phyloP scores from a whole-genome alignment of 768 basidiomycete genomes.

The Tricholoma furcatifolium region DNA sequence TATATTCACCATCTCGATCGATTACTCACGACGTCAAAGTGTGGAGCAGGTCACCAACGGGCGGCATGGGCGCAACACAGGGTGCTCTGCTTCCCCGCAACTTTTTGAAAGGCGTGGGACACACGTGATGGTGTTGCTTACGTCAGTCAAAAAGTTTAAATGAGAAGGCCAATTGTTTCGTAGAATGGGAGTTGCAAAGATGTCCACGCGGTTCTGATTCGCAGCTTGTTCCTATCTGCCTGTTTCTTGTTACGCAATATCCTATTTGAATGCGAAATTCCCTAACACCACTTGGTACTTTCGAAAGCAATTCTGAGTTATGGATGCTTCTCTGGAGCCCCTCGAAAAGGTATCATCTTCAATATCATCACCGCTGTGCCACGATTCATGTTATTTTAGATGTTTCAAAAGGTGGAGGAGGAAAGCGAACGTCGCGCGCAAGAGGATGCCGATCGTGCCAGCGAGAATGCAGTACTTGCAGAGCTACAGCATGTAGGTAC shows the following conservation, averaged over 20 bases:
- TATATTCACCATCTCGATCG: not conserved
- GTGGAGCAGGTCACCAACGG: slow-evolving; percentile 34
- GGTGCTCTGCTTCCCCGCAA: slow-evolving; percentile 27
- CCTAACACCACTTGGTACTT: not conserved
- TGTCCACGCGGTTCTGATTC: slow-evolving; percentile 5
- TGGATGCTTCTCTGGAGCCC: slow-evolving; percentile 15
- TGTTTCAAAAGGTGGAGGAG: slow-evolving; percentile 18
- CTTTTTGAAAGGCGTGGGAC: slow-evolving; percentile 19
- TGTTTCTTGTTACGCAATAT: slow-evolving; percentile 1
- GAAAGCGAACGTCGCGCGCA: slow-evolving; percentile 17
- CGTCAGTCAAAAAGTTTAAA: not conserved
- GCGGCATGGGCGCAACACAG: slow-evolving; percentile 37
- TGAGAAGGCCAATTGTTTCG: not conserved
- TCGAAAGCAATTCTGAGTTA: slow-evolving; percentile 1
- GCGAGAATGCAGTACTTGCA: not conserved
- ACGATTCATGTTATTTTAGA: slow-evolving; percentile 1
- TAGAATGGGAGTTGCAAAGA: slow-evolving; percentile 6
- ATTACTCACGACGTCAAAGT: slow-evolving; percentile 21
- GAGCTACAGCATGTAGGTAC: not conserved
- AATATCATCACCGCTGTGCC: not conserved
- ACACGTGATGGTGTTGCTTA: not conserved
- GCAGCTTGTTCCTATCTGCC: not conserved
- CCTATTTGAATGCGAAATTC: slow-evolving; percentile 1
- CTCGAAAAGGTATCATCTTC: slow-evolving; percentile 14
- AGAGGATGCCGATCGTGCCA: slow-evolving; percentile 5